Evolutionary conservation across 1,284 basidiomycete genomes (phyloP).

Genomic region (Sanghuangporus baumii): DNA sequence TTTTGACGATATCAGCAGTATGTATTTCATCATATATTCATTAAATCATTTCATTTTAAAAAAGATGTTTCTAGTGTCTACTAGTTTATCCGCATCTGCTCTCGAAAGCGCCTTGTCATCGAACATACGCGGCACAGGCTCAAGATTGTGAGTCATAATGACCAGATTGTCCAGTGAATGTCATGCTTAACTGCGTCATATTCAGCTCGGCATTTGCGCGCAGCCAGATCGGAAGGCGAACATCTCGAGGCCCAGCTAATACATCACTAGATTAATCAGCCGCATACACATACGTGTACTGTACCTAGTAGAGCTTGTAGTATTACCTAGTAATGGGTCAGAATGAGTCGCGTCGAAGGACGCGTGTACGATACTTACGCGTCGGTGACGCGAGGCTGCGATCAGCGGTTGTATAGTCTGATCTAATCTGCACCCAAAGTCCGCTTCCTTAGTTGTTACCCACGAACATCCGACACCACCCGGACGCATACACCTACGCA

Average conservation of each 20-base stretch:
- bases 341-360: not conserved
- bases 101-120: conserved; percentile 72
- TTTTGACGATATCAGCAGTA: conserved; percentile 79
- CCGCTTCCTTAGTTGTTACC: not conserved
- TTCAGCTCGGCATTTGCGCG: conserved; percentile 40
- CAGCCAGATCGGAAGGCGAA: conserved; percentile 35
- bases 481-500: not conserved
- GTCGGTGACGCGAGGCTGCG: not conserved
- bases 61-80: conserved; percentile 38
- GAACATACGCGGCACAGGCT: conserved; percentile 48
- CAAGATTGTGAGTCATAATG: conserved; percentile 44
- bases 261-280: conserved; percentile 4
- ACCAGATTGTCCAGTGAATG: not conserved
- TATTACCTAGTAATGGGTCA: not conserved
- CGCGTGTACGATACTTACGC: conserved; percentile 11
- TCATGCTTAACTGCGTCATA: not conserved
- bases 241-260: conserved; percentile 22
- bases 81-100: conserved; percentile 63
- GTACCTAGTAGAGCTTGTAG: not conserved
- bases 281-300: not conserved
- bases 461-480: not conserved
- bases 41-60: not conserved
- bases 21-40: conserved; percentile 20
- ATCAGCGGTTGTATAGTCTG: not conserved
- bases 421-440: not conserved